Base-by-base conservation (phyloP, 2,329 filamentous ascomycete genomes). In the Aspergillus thermomutatus region DNA sequence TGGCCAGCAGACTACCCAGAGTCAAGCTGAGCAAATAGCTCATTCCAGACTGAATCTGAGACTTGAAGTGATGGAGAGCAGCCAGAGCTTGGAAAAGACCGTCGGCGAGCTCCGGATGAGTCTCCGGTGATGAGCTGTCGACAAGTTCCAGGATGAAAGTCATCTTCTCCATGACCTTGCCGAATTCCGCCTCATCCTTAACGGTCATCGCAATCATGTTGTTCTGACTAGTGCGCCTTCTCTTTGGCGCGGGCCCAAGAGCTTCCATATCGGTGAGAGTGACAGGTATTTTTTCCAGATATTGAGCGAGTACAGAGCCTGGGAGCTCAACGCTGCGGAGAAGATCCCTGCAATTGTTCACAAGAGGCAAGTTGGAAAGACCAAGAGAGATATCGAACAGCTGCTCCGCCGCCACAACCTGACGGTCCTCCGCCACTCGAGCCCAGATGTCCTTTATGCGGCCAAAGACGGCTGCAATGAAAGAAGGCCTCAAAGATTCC, bases 101-200 rank as follows among this genome's bases (percentile, higher is more conserved):
- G 57, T 87, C 86, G 5, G 96, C 81, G 41, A 99, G 80, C 66
- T 90, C 85, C 0, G 90, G 75, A 69, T 96, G 89, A 28, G 85
- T 82, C 55, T 86, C 87, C 0, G 91, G 89, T 48, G 86, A 83
- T 2, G 92, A 93, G 50, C 84, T 85, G 69, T 97, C 92, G 17
- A 97, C 84, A 26, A 97, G 77, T 71, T 97, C 92, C 40, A 97
- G 80, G 10, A 97, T 90, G 68, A 96, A 87, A 0, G 92, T 96
- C 54, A 93, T 83, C 65, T 88, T 89, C 64, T 86, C 85, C 60
- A 97, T 82, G 6, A 87, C 83, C 49, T 82, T 81, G 61, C 83
- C 84, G 28, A 92, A 75, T 67, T 90, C 86, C 6, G 83, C 80
- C 34, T 86, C 84, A 55, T 87, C 83, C 60, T 87, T 84, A 14